phyloP scores from a whole-genome alignment of 345 rosid species.

The Iberis pinnata region DNA sequence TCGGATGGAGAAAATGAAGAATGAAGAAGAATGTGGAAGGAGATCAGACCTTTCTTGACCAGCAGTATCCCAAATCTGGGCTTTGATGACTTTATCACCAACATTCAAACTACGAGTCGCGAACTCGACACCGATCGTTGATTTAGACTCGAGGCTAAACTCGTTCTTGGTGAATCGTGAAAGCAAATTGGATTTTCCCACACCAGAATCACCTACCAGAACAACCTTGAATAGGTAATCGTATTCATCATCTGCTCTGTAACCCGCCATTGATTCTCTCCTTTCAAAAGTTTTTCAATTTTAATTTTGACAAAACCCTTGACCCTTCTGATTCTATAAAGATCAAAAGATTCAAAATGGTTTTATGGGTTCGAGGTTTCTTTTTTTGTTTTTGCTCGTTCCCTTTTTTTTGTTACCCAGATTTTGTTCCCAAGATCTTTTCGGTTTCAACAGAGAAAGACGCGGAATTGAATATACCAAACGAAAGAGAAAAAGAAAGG shows the following conservation, averaged over 20 bases:
- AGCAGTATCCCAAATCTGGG: conserved; percentile 42
- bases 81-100: conserved; percentile 38
- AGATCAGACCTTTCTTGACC: conserved; percentile 38
- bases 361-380: too few relatives aligned
- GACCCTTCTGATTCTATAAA: background rate
- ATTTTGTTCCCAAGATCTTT: conserved; percentile 5
- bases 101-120: conserved; percentile 34
- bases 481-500: conserved; percentile 11
- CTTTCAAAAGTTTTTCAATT: background rate
- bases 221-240: conserved; percentile 38
- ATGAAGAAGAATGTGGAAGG: background rate
- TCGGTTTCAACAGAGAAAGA: conserved; percentile 14
- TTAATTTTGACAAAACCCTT: too few relatives aligned
- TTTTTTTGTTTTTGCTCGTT: too few relatives aligned
- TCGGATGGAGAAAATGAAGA: conserved; percentile 20
- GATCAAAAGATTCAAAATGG: background rate
- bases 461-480: conserved; percentile 25
- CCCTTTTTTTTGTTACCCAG: too few relatives aligned
- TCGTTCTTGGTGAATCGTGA: conserved; percentile 34
- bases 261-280: conserved; percentile 32
- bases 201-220: conserved; percentile 37
- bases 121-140: conserved; percentile 38
- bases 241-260: conserved; percentile 36
- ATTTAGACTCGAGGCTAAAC: conserved; percentile 38
- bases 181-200: conserved; percentile 29